Conservation (phyloP, 2,329 filamentous ascomycete species). For the Penicillium sp. region DNA sequence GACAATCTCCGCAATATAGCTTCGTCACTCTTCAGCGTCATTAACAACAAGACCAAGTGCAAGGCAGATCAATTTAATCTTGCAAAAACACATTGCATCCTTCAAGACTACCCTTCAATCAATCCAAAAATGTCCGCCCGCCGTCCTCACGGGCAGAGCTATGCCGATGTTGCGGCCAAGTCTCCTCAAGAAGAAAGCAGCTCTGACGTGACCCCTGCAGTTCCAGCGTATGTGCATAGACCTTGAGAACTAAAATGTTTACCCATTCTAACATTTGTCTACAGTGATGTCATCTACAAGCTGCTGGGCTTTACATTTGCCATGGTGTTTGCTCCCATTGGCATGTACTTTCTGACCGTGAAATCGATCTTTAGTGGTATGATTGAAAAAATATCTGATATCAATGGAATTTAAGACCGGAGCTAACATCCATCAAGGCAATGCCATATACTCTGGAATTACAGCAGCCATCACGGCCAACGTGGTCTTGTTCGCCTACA, state of each 20-base stretch:
- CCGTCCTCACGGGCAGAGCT: slow-evolving; percentile 31
- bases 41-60: neutral
- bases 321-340: slow-evolving; percentile 85
- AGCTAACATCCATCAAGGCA: slow-evolving; percentile 59
- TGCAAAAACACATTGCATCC: neutral
- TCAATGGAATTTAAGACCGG: neutral
- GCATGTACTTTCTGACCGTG: slow-evolving; percentile 82
- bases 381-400: slow-evolving; percentile 16
- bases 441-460: slow-evolving; percentile 82
- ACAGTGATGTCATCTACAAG: slow-evolving; percentile 79
- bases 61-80: neutral
- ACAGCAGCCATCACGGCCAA: slow-evolving; percentile 88
- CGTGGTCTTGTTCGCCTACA: slow-evolving; percentile 84
- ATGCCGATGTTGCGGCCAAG: slow-evolving; percentile 28
- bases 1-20: slow-evolving; percentile 15
- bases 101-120: neutral
- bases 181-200: slow-evolving; percentile 50
- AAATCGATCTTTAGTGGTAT: slow-evolving; percentile 75
- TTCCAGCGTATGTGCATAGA: slow-evolving; percentile 66
- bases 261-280: slow-evolving; percentile 1
- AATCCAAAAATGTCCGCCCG: slow-evolving; percentile 32
- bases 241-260: neutral
- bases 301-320: slow-evolving; percentile 86
- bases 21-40: neutral
- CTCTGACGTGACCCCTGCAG: slow-evolving; percentile 77